These are phyloP conservation scores for Stereocaulon alpinum DNA, from an alignment of 495 filamentous ascomycete genomes.

Conservation along the genomic window DNA sequence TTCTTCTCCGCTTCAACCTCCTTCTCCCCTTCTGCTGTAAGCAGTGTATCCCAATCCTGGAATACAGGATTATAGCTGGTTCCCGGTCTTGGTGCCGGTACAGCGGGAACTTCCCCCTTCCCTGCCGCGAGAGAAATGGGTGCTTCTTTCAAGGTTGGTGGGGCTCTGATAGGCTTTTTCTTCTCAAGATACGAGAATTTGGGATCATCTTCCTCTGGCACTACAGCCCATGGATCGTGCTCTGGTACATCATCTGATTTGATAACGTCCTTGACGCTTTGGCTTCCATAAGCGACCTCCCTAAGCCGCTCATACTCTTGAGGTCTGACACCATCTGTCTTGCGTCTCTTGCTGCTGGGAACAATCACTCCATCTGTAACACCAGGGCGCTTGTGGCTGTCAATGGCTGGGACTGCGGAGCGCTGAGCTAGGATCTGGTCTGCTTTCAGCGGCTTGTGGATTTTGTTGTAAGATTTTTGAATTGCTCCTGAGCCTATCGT, in stretches of 20 bases:
- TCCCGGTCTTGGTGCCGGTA: slow-evolving; percentile 65
- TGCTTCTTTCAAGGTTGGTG: slow-evolving; percentile 61
- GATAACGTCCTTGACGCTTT: slow-evolving; percentile 44
- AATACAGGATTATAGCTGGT: slow-evolving; percentile 88
- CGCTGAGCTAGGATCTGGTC: slow-evolving; percentile 85
- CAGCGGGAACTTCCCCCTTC: slow-evolving; percentile 67
- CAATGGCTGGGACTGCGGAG: slow-evolving; percentile 67
- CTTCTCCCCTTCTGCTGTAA: slow-evolving; percentile 62
- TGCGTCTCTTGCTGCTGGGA: slow-evolving; percentile 56
- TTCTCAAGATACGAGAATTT: slow-evolving; percentile 53
- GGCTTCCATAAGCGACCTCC: slow-evolving; percentile 62
- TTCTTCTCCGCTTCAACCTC: slow-evolving; percentile 72
- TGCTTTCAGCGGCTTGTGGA: slow-evolving; percentile 65
- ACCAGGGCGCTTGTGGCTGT: slow-evolving; percentile 58
- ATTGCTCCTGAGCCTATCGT: slow-evolving; percentile 54
- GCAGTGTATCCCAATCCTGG: slow-evolving; percentile 66
- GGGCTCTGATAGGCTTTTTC: slow-evolving; percentile 55
- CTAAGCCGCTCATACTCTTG: slow-evolving; percentile 72
- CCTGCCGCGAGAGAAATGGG: slow-evolving; percentile 71
- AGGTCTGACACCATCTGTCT: slow-evolving; percentile 62
- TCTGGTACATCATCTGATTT: slow-evolving; percentile 41
- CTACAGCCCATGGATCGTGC: slow-evolving; percentile 71
- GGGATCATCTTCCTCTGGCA: slow-evolving; percentile 35
- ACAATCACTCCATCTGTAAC: slow-evolving; percentile 59
- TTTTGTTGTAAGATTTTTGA: slow-evolving; percentile 49